Conservation (phyloP, 805 yeast genomes). For the Lachancea sp. region DNA sequence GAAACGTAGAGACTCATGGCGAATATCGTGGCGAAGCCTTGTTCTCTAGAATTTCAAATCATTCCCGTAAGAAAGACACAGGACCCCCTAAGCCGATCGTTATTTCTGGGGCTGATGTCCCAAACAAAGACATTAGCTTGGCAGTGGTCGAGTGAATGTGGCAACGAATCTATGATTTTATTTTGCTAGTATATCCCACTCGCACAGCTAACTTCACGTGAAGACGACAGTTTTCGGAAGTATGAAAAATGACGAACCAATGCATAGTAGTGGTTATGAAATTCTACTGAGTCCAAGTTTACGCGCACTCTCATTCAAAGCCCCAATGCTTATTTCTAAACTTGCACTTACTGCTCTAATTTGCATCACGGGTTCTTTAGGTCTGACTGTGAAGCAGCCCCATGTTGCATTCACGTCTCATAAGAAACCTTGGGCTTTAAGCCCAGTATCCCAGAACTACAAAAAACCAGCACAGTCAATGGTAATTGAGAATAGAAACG, state of each 20-base stretch:
- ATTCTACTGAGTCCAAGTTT: too few relatives aligned
- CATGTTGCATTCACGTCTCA: slow-evolving; percentile 16
- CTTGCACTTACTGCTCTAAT: slow-evolving; percentile 1
- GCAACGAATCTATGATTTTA: background rate
- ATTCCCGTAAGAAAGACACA: background rate
- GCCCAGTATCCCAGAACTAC: slow-evolving; percentile 2
- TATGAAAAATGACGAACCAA: slow-evolving; percentile 1
- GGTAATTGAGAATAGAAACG: slow-evolving; percentile 12
- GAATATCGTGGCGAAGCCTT: background rate
- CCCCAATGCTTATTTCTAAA: slow-evolving; percentile 1
- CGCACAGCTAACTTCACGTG: background rate
- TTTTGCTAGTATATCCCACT: background rate
- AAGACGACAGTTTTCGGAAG: too few relatives aligned
- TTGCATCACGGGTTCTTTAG: slow-evolving; percentile 5
- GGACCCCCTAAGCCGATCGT: background rate
- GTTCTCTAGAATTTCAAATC: slow-evolving; percentile 1
- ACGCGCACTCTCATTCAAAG: too few relatives aligned
- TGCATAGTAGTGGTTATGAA: too few relatives aligned
- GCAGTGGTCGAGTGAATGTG: background rate
- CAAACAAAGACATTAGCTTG: background rate
- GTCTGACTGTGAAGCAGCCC: slow-evolving; percentile 9
- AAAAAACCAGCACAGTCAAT: slow-evolving; percentile 11
- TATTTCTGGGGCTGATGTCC: background rate
- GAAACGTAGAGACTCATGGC: background rate
- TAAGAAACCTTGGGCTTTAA: slow-evolving; percentile 10